Percentiles rank a stretch among this genome's conserved stretches.
Evolutionary conservation across 2,329 filamentous ascomycete genomes (phyloP).

Genomic region (Colletotrichum sp.): DNA sequence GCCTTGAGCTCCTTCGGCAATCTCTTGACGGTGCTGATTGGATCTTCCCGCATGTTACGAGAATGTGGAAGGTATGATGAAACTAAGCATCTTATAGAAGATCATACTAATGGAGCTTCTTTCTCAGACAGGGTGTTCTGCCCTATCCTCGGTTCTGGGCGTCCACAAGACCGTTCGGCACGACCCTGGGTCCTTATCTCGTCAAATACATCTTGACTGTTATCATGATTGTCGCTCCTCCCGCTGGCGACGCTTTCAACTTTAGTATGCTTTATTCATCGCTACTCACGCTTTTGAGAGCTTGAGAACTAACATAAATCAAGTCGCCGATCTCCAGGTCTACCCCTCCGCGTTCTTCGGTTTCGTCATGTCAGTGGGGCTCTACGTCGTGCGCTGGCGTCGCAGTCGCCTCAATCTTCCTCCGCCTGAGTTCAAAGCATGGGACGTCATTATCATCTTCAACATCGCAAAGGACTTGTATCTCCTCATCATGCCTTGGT

Average conservation of each 20-base stretch:
- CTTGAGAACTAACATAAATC: background rate
- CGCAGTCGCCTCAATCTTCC: conserved; percentile 56
- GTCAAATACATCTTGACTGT: conserved; percentile 62
- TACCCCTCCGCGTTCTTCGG: conserved; percentile 66
- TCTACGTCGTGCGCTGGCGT: conserved; percentile 62
- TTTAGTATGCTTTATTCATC: conserved; percentile 45
- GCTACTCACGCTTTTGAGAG: too few relatives aligned
- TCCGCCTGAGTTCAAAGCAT: conserved; percentile 60
- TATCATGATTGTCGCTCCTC: conserved; percentile 64
- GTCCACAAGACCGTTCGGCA: conserved; percentile 66
- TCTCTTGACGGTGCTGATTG: conserved; percentile 59
- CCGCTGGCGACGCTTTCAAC: conserved; percentile 68
- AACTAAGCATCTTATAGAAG: fast-evolving
- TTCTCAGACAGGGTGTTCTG: conserved; percentile 60
- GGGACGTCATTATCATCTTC: conserved; percentile 64
- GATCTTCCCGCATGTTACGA: conserved; percentile 60
- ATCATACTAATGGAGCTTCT: background rate
- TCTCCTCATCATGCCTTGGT: conserved; percentile 74
- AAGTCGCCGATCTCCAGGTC: conserved; percentile 42
- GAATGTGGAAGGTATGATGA: conserved; percentile 51
- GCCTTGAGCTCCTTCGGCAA: conserved; percentile 64
- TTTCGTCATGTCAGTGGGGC: conserved; percentile 59
- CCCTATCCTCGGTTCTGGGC: conserved; percentile 67
- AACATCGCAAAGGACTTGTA: conserved; percentile 65
- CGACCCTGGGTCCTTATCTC: conserved; percentile 62